Evolutionary conservation across 2,329 filamentous ascomycete genomes (phyloP), one percentile per base, ranked within the genome.

Genomic region (Alternaria sp.): DNA sequence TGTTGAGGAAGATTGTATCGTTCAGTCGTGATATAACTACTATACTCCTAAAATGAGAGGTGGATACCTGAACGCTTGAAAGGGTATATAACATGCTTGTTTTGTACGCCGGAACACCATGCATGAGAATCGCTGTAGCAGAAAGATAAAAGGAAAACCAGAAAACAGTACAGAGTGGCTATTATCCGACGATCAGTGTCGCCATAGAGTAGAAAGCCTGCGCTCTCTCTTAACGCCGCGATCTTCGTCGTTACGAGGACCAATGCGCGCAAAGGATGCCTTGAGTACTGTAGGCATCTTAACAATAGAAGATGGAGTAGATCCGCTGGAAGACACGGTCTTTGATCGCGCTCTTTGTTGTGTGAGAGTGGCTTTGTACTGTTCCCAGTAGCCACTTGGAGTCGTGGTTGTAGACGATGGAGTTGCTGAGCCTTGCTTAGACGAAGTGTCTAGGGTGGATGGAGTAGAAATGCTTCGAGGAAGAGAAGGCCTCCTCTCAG

Each of bases 71-170:
- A 41, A 57, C 25, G 41, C 54, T 30, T 25, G 48, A 25, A 52
- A 63, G 67, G 67, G 67, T 70, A 70, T 70, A 67, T 58, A 67
- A 62, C 67, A 60, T 45, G 50, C 27, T 46, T 30, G 45, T 61
- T 59, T 51, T 32, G 22, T 40, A 56, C 28, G n/a, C 43, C 45
- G 12, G 32, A 43, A 56, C 40, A 28, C 51, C 36, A 40, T n/a
- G 41, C 16, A 41, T 45, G 25, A 10, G 55, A 40, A n/a, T 51
- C 44, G 44, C 27, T 49, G 11, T 14, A n/a, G 32, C 27, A 11
- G 12, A 3, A 34, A 48, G 9, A 46, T n/a, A 48, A 14, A 54
- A 46, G 7, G n/a, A 48, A 27, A 30, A 9, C 9, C 5, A 20
- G 14, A 4, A 25, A 22, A 6, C 14, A 38, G 25, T n/a, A 38